A percentile compares a stretch with the other conserved stretches of the same genome.
phyloP scores from a whole-genome alignment of 306 rosid species.

The Dryas alaskensis region DNA sequence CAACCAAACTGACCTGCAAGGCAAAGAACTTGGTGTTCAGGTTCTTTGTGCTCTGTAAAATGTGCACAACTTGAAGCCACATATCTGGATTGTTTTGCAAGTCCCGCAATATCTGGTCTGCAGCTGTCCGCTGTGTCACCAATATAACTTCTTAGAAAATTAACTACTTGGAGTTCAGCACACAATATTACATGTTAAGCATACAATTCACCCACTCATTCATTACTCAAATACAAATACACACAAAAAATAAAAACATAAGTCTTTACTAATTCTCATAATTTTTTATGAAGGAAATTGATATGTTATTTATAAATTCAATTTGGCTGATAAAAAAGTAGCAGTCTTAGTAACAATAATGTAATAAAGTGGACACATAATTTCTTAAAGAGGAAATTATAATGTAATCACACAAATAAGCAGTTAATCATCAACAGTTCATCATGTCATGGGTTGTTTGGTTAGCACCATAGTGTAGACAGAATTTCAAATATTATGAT shows the following conservation, averaged over 20 bases:
- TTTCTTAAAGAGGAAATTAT: background rate
- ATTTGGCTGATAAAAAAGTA: background rate
- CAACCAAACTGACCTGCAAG: conserved; percentile 69
- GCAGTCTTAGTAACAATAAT: background rate
- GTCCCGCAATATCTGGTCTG: conserved; percentile 86
- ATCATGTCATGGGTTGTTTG: background rate
- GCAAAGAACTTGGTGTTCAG: conserved; percentile 96
- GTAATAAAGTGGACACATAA: background rate
- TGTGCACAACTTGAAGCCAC: conserved; percentile 99
- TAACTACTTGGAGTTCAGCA: background rate
- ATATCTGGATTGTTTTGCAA: conserved; percentile 88
- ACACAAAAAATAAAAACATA: background rate
- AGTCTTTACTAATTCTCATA: background rate
- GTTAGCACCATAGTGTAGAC: background rate
- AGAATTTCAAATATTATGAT: too few relatives aligned
- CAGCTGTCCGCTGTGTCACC: conserved; percentile 75
- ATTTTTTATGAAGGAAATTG: too few relatives aligned
- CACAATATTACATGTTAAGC: background rate
- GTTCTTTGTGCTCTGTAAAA: conserved; percentile 71
- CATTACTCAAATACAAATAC: background rate
- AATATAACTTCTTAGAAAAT: background rate
- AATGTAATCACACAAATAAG: background rate
- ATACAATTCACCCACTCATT: background rate
- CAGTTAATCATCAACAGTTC: background rate
- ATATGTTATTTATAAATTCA: background rate